Percentiles rank a stretch among this genome's conserved stretches.
Conservation (phyloP, 129 eudicot genomes). For the Helichrysum umbraculigerum region DNA sequence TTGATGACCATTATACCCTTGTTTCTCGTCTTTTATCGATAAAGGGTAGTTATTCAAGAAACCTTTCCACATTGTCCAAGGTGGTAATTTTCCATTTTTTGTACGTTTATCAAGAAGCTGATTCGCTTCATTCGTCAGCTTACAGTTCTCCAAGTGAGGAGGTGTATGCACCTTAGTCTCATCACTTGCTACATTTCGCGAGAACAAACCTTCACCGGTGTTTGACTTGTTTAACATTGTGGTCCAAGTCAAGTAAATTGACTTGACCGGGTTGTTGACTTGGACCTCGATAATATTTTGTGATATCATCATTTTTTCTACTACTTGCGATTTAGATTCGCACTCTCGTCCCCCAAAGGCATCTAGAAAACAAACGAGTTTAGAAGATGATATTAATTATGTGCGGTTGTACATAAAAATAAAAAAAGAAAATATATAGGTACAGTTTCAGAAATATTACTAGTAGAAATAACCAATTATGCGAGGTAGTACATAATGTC, state of each 20-base stretch:
- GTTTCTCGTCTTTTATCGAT: slow-evolving; percentile 41
- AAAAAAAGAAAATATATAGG: neutral
- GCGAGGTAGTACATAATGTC: too few relatives aligned
- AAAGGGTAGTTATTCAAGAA: slow-evolving; percentile 47
- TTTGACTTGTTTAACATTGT: slow-evolving; percentile 41
- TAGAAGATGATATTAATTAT: neutral
- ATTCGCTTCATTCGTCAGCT: slow-evolving; percentile 41
- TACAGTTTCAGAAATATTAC: neutral
- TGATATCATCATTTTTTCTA: slow-evolving; percentile 37
- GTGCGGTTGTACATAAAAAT: too few relatives aligned
- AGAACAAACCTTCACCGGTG: slow-evolving; percentile 31
- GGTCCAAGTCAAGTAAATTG: slow-evolving; percentile 66
- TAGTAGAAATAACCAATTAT: too few relatives aligned
- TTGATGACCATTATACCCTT: slow-evolving; percentile 40
- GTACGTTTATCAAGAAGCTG: slow-evolving; percentile 56
- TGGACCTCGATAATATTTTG: slow-evolving; percentile 28
- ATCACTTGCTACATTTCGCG: slow-evolving; percentile 12
- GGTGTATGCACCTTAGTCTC: slow-evolving; percentile 46
- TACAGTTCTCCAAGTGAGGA: slow-evolving; percentile 93
- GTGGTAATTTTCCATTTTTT: slow-evolving; percentile 55
- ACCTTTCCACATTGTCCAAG: slow-evolving; percentile 97
- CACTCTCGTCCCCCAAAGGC: slow-evolving; percentile 40
- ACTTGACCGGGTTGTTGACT: slow-evolving; percentile 38
- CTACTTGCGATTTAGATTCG: slow-evolving; percentile 33
- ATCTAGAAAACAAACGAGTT: slow-evolving; percentile 32